Percentiles rank a stretch among this genome's conserved stretches.
These are phyloP conservation scores for Singerocomus inundabilis DNA, from an alignment of 1,284 basidiomycete species.

Conservation along the genomic window DNA sequence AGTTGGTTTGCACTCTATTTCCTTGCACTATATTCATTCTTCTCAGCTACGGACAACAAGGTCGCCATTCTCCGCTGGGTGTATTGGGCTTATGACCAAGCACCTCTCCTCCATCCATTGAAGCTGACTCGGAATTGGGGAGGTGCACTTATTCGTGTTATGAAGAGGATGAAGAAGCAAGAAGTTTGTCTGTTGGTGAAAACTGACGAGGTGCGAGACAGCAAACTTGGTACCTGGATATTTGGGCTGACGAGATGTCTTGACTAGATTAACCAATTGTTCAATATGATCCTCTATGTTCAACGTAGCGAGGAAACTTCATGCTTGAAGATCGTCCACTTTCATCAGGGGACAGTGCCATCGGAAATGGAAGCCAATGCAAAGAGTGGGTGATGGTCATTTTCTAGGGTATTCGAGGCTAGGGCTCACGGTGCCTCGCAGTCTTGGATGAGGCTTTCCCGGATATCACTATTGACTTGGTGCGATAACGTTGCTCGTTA, in stretches of 20 bases:
- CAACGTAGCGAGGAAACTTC: slow-evolving; percentile 65
- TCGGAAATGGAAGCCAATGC: slow-evolving; percentile 62
- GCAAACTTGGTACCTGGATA: background rate
- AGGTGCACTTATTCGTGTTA: slow-evolving; percentile 35
- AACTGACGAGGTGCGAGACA: slow-evolving; percentile 56
- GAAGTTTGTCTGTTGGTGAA: slow-evolving; percentile 59
- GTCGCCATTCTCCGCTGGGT: slow-evolving; percentile 49
- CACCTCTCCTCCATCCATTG: slow-evolving; percentile 43
- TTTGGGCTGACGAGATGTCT: background rate
- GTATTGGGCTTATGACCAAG: slow-evolving; percentile 66
- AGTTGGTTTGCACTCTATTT: slow-evolving; percentile 68
- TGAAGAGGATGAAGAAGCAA: slow-evolving; percentile 48
- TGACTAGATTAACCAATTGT: slow-evolving; percentile 59
- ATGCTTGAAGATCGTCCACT: slow-evolving; percentile 65
- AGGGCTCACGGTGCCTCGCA: slow-evolving; percentile 18
- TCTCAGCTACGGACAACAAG: slow-evolving; percentile 52
- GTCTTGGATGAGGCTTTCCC: slow-evolving; percentile 65
- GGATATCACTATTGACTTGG: slow-evolving; percentile 56
- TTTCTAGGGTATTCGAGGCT: background rate
- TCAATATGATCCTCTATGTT: slow-evolving; percentile 66
- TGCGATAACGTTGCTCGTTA: slow-evolving; percentile 23
- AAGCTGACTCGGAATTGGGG: slow-evolving; percentile 43
- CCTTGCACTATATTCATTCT: slow-evolving; percentile 44
- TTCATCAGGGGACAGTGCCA: slow-evolving; percentile 49
- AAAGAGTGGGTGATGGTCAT: slow-evolving; percentile 42